Evolutionary conservation across 805 yeast species (phyloP).

Genomic region (Jamesozyma piceae): DNA sequence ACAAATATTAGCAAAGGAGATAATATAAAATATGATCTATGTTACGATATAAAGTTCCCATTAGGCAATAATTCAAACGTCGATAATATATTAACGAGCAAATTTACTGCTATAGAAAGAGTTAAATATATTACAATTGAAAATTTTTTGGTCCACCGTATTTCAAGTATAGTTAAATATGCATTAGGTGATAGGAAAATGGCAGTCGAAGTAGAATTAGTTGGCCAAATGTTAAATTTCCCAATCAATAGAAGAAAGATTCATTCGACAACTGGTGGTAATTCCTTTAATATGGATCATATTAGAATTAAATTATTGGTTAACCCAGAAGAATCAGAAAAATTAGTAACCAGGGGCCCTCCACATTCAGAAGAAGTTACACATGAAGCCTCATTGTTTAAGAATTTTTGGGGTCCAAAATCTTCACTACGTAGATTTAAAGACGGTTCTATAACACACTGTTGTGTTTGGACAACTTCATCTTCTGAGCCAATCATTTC

Average conservation of each 20-base stretch:
- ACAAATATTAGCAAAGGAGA: slow-evolving; percentile 43
- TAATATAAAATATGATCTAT: slow-evolving; percentile 56
- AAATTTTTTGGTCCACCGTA: slow-evolving; percentile 50
- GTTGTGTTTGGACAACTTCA: slow-evolving; percentile 72
- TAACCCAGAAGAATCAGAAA: slow-evolving; percentile 66
- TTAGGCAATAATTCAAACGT: slow-evolving; percentile 19
- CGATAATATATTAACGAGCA: slow-evolving; percentile 28
- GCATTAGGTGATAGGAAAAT: slow-evolving; percentile 46
- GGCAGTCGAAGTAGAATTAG: slow-evolving; percentile 29
- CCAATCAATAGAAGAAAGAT: slow-evolving; percentile 42
- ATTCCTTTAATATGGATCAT: slow-evolving; percentile 24
- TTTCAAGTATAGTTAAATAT: slow-evolving; percentile 46
- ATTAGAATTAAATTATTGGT: slow-evolving; percentile 55
- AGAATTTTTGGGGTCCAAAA: slow-evolving; percentile 80
- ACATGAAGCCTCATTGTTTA: slow-evolving; percentile 54
- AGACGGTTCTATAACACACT: slow-evolving; percentile 83
- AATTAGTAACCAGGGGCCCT: slow-evolving; percentile 83
- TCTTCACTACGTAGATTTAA: slow-evolving; percentile 85
- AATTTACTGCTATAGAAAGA: slow-evolving; percentile 62
- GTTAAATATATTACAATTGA: slow-evolving; percentile 63
- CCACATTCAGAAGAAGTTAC: slow-evolving; percentile 44
- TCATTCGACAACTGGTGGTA: slow-evolving; percentile 28
- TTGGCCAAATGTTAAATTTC: slow-evolving; percentile 25
- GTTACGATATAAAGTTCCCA: slow-evolving; percentile 42
- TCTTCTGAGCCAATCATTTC: slow-evolving; percentile 53